A percentile compares a stretch with the other conserved stretches of the same genome.
Conservation (phyloP, 23 red algal genomes). For the Pyropia haitanensis region DNA sequence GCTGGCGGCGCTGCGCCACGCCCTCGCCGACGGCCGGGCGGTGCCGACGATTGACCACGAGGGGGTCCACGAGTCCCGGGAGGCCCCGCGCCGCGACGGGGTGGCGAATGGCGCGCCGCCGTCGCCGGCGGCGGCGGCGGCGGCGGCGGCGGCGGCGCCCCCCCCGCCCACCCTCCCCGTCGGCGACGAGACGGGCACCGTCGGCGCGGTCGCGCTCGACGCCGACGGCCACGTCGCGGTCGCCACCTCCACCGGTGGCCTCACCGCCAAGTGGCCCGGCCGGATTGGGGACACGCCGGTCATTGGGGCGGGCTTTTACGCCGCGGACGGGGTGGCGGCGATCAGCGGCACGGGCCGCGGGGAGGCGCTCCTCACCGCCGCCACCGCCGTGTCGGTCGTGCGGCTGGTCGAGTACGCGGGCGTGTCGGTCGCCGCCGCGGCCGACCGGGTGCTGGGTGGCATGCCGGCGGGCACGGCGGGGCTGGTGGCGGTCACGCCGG, state of each 20-base stretch:
- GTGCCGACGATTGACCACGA: too few species aligned
- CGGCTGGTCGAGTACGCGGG: conserved; percentile 33
- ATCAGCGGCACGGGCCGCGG: conserved; percentile 54
- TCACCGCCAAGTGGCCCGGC: conserved; percentile 64
- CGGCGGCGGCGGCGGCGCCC: too few species aligned
- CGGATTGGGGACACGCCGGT: conserved; percentile 62
- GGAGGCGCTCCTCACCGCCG: conserved; percentile 27
- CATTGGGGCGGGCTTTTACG: conserved; percentile 58
- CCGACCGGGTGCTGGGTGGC: conserved; percentile 32
- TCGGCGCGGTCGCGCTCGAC: conserved; percentile 51
- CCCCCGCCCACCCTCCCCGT: too few species aligned
- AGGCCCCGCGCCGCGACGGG: too few species aligned
- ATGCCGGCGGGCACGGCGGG: conserved; percentile 35
- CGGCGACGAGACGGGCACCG: conserved; percentile 38
- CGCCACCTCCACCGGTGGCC: conserved; percentile 64
- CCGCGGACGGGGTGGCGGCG: conserved; percentile 35
- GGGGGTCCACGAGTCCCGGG: too few species aligned
- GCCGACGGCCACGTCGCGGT: conserved; percentile 46
- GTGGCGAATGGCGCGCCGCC: too few species aligned
- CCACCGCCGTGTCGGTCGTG: conserved; percentile 23
- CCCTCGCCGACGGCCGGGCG: too few species aligned
- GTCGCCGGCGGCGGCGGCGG: too few species aligned
- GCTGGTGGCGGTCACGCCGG: conserved; percentile 31
- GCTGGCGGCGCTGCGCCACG: too few species aligned
- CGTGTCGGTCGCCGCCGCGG: conserved; percentile 22